A percentile compares a stretch with the other conserved stretches of the same genome.
Conservation (phyloP, 1,284 basidiomycete genomes). For the Volvariella surrecta region DNA sequence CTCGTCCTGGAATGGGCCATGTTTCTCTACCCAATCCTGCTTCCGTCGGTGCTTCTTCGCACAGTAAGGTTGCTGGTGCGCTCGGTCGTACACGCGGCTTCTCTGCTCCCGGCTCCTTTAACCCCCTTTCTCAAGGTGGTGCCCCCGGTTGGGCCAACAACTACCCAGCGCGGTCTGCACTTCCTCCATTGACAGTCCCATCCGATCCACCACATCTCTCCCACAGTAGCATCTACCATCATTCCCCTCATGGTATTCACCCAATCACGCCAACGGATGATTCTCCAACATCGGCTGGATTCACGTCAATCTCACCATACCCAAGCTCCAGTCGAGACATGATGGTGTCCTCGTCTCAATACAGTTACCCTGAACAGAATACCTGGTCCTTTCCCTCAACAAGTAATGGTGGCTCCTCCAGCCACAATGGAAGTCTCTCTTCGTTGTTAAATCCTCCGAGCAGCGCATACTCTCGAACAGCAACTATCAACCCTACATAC, state of each 20-base stretch:
- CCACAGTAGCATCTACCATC: conserved; percentile 48
- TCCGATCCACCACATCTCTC: conserved; percentile 55
- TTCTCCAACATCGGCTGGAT: conserved; percentile 46
- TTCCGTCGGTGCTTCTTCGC: conserved; percentile 26
- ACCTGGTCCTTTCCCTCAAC: conserved; percentile 53
- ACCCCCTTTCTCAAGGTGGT: conserved; percentile 50
- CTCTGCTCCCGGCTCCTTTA: conserved; percentile 71
- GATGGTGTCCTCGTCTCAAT: conserved; percentile 47
- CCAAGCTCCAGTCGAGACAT: conserved; percentile 33
- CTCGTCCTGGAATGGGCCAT: conserved; percentile 57
- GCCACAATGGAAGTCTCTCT: conserved; percentile 65
- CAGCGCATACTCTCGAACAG: conserved; percentile 50
- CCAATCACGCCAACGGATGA: conserved; percentile 61
- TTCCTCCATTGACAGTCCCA: conserved; percentile 77
- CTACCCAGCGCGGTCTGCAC: conserved; percentile 50
- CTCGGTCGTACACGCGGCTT: conserved; percentile 65
- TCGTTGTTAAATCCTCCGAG: conserved; percentile 70
- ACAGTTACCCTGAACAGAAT: conserved; percentile 44
- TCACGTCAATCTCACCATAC: conserved; percentile 45
- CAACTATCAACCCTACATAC: conserved; percentile 65
- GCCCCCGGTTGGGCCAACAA: conserved; percentile 46
- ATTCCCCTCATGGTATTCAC: conserved; percentile 51
- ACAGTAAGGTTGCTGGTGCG: conserved; percentile 28
- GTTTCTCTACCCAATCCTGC: conserved; percentile 53
- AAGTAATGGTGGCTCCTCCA: conserved; percentile 41